Evolutionary conservation across 345 rosid genomes (phyloP).

Genomic region (Kernera saxatilis): DNA sequence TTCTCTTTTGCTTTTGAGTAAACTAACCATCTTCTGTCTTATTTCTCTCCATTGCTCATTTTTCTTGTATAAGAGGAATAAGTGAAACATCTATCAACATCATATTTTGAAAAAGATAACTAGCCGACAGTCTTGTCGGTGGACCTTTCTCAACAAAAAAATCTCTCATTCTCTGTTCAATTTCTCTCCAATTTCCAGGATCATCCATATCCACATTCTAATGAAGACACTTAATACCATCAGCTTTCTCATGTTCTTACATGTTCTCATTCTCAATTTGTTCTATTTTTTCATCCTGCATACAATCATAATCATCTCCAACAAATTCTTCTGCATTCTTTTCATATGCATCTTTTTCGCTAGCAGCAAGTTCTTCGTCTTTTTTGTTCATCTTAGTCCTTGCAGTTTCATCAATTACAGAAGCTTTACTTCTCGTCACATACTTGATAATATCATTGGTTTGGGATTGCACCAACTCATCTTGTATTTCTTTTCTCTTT

Average conservation of each 20-base stretch:
- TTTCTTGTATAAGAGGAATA: not conserved
- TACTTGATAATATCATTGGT: not conserved
- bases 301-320: not conserved
- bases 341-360: not conserved
- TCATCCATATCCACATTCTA: not conserved
- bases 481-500: not conserved
- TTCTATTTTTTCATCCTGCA: not conserved
- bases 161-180: not conserved
- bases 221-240: not conserved
- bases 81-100: not conserved
- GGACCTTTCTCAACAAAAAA: conserved; percentile 3
- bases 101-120: not conserved
- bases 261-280: not conserved
- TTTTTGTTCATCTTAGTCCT: not conserved
- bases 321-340: not conserved
- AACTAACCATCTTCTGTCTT: not conserved
- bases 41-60: not conserved
- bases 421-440: not conserved
- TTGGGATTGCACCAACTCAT: not conserved
- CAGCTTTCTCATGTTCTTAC: not conserved
- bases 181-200: not conserved
- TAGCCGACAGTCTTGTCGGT: not conserved
- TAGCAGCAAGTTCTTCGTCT: not conserved
- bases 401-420: not conserved
- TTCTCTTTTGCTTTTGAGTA: not conserved